phyloP scores from a whole-genome alignment of 257 asterid species.

The Solanum ossicruentum region DNA sequence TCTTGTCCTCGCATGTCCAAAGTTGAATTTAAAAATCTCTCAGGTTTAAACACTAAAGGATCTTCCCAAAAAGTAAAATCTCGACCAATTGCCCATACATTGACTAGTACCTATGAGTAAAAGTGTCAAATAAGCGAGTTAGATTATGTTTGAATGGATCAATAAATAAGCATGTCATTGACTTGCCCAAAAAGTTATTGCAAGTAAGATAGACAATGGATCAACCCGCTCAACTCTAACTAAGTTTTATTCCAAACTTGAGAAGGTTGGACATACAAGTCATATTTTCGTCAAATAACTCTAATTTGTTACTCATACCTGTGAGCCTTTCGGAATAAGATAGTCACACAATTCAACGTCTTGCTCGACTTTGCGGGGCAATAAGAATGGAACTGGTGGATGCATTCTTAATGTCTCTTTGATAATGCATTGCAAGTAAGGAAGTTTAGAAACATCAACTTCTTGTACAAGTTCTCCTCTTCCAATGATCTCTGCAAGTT shows the following conservation, averaged over 20 bases:
- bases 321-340: no score
- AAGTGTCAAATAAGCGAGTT: accelerated
- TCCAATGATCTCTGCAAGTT: no score
- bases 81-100: slow-evolving; percentile 15
- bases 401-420: no score
- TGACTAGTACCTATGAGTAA: slow-evolving; percentile 1
- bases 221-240: background rate
- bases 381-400: no score
- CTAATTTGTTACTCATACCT: no score
- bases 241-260: background rate
- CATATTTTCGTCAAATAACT: no score
- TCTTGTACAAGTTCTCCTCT: no score
- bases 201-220: background rate
- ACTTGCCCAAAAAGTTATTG: background rate
- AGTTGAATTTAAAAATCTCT: background rate
- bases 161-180: background rate
- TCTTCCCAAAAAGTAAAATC: slow-evolving; percentile 12
- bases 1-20: background rate
- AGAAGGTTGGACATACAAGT: no score
- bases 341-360: no score
- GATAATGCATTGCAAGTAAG: no score
- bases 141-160: background rate
- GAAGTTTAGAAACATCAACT: no score
- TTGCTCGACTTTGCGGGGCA: no score
- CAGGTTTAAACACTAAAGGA: slow-evolving; percentile 10